Percentiles rank a stretch among this genome's conserved stretches.
These are phyloP conservation scores for Verticillium zaregamsianum DNA, from an alignment of 2,329 filamentous ascomycete species.

Conservation along the genomic window DNA sequence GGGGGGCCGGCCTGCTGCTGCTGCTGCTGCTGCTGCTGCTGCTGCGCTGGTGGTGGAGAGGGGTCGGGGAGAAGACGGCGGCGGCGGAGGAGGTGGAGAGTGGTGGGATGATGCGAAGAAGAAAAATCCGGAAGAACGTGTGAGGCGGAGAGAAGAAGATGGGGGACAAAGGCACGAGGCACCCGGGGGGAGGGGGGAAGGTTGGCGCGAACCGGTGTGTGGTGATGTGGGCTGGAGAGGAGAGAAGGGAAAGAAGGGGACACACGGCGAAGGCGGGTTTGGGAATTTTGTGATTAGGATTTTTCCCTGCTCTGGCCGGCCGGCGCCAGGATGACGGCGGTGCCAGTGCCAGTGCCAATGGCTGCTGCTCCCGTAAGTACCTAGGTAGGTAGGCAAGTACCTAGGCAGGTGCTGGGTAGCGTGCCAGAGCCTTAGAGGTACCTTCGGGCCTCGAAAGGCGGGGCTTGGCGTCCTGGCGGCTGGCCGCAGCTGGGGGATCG, in stretches of 20 bases:
- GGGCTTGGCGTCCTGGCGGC: not conserved
- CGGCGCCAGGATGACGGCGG: not conserved
- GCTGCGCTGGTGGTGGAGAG: no score
- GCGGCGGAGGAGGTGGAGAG: not conserved
- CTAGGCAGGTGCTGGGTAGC: not conserved
- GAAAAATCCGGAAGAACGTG: slow-evolving; percentile 5
- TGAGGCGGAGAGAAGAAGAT: not conserved
- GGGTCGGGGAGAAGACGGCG: no score
- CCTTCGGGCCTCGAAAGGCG: no score
- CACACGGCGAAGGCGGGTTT: slow-evolving; percentile 6
- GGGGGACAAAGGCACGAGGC: slow-evolving; percentile 10
- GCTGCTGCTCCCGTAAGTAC: not conserved
- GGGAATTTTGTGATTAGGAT: slow-evolving; percentile 1
- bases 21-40: not conserved
- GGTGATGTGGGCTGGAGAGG: slow-evolving; percentile 15
- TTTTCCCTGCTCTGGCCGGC: not conserved
- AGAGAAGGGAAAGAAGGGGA: slow-evolving; percentile 10
- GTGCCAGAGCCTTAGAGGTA: no score
- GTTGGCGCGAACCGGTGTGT: slow-evolving; percentile 42
- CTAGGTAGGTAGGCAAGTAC: not conserved
- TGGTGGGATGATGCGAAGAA: not conserved
- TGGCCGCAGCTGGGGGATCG: not conserved
- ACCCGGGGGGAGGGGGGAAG: slow-evolving; percentile 5
- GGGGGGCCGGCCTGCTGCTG: not conserved
- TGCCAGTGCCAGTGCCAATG: not conserved